Base-by-base conservation (phyloP, 257 asterid genomes). In the Solanum microdontum region DNA sequence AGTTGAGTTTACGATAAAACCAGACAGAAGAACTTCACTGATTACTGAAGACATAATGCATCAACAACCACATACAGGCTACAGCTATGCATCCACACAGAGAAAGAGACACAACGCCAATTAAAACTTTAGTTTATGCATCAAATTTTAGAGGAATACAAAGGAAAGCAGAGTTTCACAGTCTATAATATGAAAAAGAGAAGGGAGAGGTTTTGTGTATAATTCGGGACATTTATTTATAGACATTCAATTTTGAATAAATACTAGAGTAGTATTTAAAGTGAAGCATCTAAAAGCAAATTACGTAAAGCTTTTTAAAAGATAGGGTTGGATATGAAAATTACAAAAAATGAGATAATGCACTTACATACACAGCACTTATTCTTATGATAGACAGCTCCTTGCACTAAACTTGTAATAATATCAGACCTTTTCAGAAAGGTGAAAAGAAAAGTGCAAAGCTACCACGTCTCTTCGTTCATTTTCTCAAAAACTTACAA, bases 31-130 rank as follows among this genome's bases (percentile, higher is more conserved):
- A 40, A 77, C 14, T 40, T 77, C 84, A 77, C 62, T 40, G 12
- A 90, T 90, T 23, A 92, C 87, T 66, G 91, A 86, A 33, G 92
- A 91, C 94, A 92, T 93, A 87, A 48, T 69, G 24, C 69, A 83
- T 73, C 24, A 21, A 83, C 4, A 73, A 66, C 34, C 88, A 87
- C 89, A 92, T 89, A 72, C 8, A 32, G 79, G 62, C 62, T 55
- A 17, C 1, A 19, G 64, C 87, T 90, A 30, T 39, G 39, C 34
- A 51, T 58, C 77, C 28, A 75, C 32, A 66, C 28, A 60, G 28
- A 86, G 33, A 76, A 10, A 39, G 10, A 37, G 45, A 55, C n/a
- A 48, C 1, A 48, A 14, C 51, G 82, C 82, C 36, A 74, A 70
- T 73, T 33, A 73, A 33, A 30, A 33, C 2, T 70, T 7, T 70